A percentile compares a stretch with the other conserved stretches of the same genome.
Evolutionary conservation across 1,284 basidiomycete genomes (phyloP).

Genomic region (Coniferiporia weirii): DNA sequence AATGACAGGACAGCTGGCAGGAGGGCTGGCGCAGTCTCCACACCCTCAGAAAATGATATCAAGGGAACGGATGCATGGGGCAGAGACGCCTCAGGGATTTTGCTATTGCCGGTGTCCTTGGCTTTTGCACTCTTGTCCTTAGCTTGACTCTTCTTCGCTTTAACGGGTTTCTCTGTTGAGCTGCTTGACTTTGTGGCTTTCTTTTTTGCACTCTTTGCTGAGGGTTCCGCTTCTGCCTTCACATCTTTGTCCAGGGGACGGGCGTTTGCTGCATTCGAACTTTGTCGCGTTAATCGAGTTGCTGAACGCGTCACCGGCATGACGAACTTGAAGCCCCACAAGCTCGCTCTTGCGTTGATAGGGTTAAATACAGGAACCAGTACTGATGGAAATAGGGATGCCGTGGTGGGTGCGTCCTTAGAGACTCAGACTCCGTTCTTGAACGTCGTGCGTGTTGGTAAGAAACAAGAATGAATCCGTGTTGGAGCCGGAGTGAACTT

Average conservation of each 20-base stretch:
- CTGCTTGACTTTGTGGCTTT: neutral
- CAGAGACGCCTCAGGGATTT: neutral
- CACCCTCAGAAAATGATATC: neutral
- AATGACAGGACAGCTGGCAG: constrained; percentile 70
- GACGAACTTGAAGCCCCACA: neutral
- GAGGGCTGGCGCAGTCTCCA: constrained; percentile 22
- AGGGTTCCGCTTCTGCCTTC: neutral
- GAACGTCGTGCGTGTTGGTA: too few relatives aligned
- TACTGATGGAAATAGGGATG: neutral
- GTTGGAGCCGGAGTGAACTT: too few relatives aligned
- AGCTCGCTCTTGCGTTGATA: neutral
- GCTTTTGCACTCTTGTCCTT: neutral
- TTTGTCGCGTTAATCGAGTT: neutral
- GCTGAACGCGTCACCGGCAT: constrained; percentile 14
- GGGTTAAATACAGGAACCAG: neutral
- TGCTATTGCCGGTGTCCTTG: too few relatives aligned
- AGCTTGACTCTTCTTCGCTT: neutral
- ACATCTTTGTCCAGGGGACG: neutral
- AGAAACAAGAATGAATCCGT: too few relatives aligned
- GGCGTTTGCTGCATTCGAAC: neutral
- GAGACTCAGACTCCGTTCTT: too few relatives aligned
- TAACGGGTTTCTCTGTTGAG: neutral
- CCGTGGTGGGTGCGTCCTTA: neutral
- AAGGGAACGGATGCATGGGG: neutral
- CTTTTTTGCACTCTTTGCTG: neutral